Percentiles rank a stretch among this genome's conserved stretches.
phyloP scores from a whole-genome alignment of 441 rosid species.

The Bocquillonia castaneifolia region DNA sequence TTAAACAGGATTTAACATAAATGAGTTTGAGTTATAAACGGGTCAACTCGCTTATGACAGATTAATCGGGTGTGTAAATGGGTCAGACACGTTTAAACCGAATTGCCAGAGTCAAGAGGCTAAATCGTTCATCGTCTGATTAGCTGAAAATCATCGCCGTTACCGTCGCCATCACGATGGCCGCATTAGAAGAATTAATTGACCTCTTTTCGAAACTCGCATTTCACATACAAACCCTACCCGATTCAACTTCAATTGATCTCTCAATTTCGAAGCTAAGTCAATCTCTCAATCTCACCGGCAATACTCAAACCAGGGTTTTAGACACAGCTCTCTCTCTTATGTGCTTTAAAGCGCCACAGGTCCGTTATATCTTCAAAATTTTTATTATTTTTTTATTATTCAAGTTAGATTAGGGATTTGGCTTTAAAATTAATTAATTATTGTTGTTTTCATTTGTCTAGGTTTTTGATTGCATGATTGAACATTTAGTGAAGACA shows the following conservation, averaged over 20 bases:
- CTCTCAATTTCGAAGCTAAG: slow-evolving; percentile 49
- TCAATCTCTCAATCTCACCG: slow-evolving; percentile 50
- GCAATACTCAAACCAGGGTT: slow-evolving; percentile 42
- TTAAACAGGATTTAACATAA: no score
- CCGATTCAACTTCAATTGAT: slow-evolving; percentile 19
- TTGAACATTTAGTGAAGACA: slow-evolving; percentile 50
- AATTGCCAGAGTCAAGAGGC: no score
- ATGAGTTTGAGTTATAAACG: no score
- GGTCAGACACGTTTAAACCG: no score
- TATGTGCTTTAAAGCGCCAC: slow-evolving; percentile 68
- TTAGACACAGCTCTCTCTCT: slow-evolving; percentile 57
- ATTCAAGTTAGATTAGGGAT: background rate
- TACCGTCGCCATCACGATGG: slow-evolving; percentile 22
- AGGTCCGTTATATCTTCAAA: slow-evolving; percentile 31
- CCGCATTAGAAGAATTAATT: slow-evolving; percentile 23
- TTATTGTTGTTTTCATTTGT: background rate
- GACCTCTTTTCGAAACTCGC: slow-evolving; percentile 51
- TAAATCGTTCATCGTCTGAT: background rate
- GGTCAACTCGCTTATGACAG: no score
- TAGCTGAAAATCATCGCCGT: slow-evolving; percentile 2
- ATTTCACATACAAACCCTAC: slow-evolving; percentile 31
- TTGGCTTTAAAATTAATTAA: background rate
- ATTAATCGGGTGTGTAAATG: no score
- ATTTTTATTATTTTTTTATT: background rate
- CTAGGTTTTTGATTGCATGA: slow-evolving; percentile 58